These are phyloP conservation scores for Nemania bipapillata DNA, from an alignment of 2,329 filamentous ascomycete genomes.

Conservation along the genomic window DNA sequence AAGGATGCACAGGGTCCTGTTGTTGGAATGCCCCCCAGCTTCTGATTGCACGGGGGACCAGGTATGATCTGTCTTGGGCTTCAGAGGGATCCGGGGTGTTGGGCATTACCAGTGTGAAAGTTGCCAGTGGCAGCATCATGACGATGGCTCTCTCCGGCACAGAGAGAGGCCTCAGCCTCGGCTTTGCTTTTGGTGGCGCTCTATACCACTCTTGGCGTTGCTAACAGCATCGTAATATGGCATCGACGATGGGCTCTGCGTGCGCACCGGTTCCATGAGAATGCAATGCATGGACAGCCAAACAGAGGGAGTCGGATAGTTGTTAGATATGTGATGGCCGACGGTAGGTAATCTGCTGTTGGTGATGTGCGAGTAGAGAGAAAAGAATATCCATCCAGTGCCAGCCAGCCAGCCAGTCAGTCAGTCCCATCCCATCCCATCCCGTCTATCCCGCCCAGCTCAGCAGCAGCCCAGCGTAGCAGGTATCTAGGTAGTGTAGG, in stretches of 20 bases:
- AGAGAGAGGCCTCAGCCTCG: conserved; percentile 37
- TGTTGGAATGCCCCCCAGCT: neutral
- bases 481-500: conserved; percentile 2
- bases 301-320: conserved; percentile 25
- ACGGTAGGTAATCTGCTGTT: conserved; percentile 10
- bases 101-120: neutral
- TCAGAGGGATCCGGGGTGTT: neutral
- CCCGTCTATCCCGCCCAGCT: conserved; percentile 7
- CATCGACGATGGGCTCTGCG: conserved; percentile 5
- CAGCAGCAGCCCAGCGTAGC: conserved; percentile 1
- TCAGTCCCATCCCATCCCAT: neutral
- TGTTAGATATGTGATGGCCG: conserved; percentile 10
- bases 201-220: conserved; percentile 30
- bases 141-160: neutral
- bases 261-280: conserved; percentile 21
- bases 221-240: conserved; percentile 15
- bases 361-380: neutral
- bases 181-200: conserved; percentile 36
- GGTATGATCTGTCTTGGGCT: conserved; percentile 4
- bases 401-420: neutral
- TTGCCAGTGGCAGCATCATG: conserved; percentile 15
- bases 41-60: neutral
- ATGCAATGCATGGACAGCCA: conserved; percentile 23
- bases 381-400: neutral
- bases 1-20: neutral